Base-by-base conservation (phyloP, 2,329 filamentous ascomycete species). In the Chaetomium sp. region DNA sequence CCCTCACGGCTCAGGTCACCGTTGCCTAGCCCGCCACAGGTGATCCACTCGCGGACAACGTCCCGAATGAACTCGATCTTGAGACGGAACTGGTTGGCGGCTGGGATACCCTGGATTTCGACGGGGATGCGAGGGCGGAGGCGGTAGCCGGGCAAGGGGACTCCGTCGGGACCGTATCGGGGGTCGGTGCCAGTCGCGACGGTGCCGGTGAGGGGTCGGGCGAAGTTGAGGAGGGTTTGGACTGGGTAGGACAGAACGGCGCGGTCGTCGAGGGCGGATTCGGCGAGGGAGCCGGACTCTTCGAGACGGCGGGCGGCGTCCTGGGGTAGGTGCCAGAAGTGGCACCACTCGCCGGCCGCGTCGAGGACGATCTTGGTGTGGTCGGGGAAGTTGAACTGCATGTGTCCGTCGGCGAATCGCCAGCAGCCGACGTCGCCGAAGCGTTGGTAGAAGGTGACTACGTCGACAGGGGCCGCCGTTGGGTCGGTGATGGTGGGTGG, bases 351-450 rank as follows among this genome's bases (percentile, higher is more conserved):
- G n/a, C 87, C 88, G 35, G 86, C 81, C 1, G 85, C 74, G 56
- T 89, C 88, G 33, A 94, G 74, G 10, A 92, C 86, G 53, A 94
- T 81, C 72, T 94, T 94, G 57, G 89, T 92, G 69, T 94, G 89
- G 63, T 94, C 89, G 2, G 89, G 88, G 69, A 94, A 94, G 72
- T 94, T 92, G 72, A 92, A 88, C 81, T 55, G 88, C 62, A 91
- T 78, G 64, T 89, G 87, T 2, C 89, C 89, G 67, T 92, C 88
- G 54, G 81, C 82, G 65, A 92, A 92, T 49, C 85, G 84, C 88
- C 88, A 91, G 70, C 88, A 87, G 12, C 88, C 87, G 35, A 91
- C 87, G 64, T 88, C 88, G 44, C 88, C 88, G 58, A 89, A 86
- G 48, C 88, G 79, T 72, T 92, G 88, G 68, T 91, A 92, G 62